Conservation (phyloP, 1,284 basidiomycete species). For the Boletellus sp. region DNA sequence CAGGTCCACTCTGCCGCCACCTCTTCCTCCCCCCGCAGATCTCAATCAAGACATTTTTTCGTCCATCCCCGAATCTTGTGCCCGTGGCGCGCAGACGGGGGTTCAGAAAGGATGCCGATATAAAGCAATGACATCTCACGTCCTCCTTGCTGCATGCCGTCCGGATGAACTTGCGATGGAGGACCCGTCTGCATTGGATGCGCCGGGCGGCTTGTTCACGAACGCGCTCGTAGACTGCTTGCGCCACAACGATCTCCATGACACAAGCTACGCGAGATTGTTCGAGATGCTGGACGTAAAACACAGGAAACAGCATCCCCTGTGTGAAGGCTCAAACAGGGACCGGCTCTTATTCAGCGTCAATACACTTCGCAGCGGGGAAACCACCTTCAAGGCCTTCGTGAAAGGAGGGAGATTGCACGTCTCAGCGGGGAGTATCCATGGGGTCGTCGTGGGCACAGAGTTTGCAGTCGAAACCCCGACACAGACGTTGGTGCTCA, state of each 20-base stretch:
- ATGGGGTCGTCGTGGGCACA: slow-evolving; percentile 17
- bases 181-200: slow-evolving; percentile 3
- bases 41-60: slow-evolving; percentile 14
- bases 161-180: slow-evolving; percentile 15
- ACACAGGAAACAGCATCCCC: slow-evolving; percentile 14
- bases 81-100: slow-evolving; percentile 11
- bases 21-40: slow-evolving; percentile 12
- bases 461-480: background rate
- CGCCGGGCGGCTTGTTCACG: slow-evolving; percentile 21
- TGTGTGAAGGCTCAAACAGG: slow-evolving; percentile 20
- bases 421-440: slow-evolving; percentile 23
- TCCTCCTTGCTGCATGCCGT: slow-evolving; percentile 24
- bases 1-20: slow-evolving; percentile 12
- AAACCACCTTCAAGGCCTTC: slow-evolving; percentile 19
- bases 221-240: slow-evolving; percentile 20
- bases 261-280: slow-evolving; percentile 17
- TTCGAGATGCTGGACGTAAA: slow-evolving; percentile 16
- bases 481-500: background rate
- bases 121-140: slow-evolving; percentile 19
- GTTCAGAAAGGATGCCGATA: slow-evolving; percentile 13
- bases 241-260: slow-evolving; percentile 6
- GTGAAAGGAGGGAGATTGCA: slow-evolving; percentile 1
- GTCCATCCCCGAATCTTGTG: background rate
- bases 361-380: slow-evolving; percentile 13
- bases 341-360: slow-evolving; percentile 23